A percentile compares a stretch with the other conserved stretches of the same genome.
phyloP scores from a whole-genome alignment of 2,329 filamentous ascomycete species.

The Paecilomyces sp. region DNA sequence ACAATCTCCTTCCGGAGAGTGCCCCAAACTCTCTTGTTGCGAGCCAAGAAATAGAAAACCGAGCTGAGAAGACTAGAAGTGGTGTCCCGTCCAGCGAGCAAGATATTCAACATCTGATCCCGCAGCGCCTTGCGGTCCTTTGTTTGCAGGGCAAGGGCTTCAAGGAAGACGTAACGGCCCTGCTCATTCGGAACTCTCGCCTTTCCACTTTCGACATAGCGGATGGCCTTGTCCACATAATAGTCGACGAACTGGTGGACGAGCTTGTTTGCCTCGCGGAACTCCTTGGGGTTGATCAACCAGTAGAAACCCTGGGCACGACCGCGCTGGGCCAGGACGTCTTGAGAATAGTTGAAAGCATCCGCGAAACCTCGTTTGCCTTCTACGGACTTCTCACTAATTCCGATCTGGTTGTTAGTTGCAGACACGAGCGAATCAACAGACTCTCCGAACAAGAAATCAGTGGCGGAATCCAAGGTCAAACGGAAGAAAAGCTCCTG shows the following conservation, averaged over 20 bases:
- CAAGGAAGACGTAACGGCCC: constrained; percentile 42
- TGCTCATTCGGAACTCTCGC: constrained; percentile 16
- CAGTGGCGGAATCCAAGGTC: constrained; percentile 61
- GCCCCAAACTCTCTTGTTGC: constrained; percentile 25
- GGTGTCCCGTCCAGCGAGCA: constrained; percentile 49
- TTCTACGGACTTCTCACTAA: neutral
- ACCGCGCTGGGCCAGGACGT: constrained; percentile 15
- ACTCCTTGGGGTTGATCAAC: constrained; percentile 23
- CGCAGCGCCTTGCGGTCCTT: constrained; percentile 42
- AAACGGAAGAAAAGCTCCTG: constrained; percentile 58
- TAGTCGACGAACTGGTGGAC: constrained; percentile 39
- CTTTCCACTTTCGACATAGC: constrained; percentile 20
- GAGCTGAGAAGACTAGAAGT: constrained; percentile 42
- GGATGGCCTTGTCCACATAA: constrained; percentile 36
- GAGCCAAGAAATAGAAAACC: constrained; percentile 38
- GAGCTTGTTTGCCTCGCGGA: constrained; percentile 24
- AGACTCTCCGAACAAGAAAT: constrained; percentile 56
- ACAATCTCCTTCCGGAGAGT: constrained; percentile 28
- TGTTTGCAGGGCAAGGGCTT: constrained; percentile 41
- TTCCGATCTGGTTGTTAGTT: neutral
- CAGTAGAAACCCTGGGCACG: constrained; percentile 19
- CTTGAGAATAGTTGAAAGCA: neutral
- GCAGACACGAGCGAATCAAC: neutral
- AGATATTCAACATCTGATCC: constrained; percentile 44
- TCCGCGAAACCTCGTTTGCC: neutral